phyloP scores from a whole-genome alignment of 2,329 filamentous ascomycete species.

The Colletotrichum cordylinicola region DNA sequence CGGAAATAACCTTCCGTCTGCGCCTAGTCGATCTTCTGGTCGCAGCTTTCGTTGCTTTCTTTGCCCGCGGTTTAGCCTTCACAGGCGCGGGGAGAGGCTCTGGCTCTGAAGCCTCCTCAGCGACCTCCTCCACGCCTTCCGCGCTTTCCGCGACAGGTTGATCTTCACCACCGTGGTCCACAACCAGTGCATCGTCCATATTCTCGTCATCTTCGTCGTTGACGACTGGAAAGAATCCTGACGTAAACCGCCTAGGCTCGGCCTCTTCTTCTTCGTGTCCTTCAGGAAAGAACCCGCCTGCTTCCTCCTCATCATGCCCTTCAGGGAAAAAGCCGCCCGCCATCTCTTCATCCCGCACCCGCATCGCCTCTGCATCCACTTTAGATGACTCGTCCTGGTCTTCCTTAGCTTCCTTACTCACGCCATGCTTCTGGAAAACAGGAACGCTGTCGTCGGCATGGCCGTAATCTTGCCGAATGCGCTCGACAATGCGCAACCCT shows the following conservation, averaged over 20 bases:
- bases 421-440: conserved; percentile 52
- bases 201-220: conserved; percentile 47
- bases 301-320: conserved; percentile 57
- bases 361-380: conserved; percentile 26
- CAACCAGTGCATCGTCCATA: conserved; percentile 35
- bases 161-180: conserved; percentile 32
- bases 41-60: background rate
- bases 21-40: conserved; percentile 13
- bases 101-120: background rate
- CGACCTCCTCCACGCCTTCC: background rate
- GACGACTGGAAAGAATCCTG: conserved; percentile 53
- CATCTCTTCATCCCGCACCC: conserved; percentile 52
- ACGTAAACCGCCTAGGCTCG: conserved; percentile 38
- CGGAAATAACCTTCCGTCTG: background rate
- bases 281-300: conserved; percentile 64
- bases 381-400: background rate
- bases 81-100: conserved; percentile 1
- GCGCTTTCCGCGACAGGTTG: background rate
- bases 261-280: conserved; percentile 57
- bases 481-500: conserved; percentile 81
- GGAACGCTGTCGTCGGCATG: conserved; percentile 59
- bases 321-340: conserved; percentile 68
- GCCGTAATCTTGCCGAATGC: conserved; percentile 79
- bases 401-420: conserved; percentile 25
- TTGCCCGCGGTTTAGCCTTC: conserved; percentile 11